Base-by-base conservation (phyloP, 106 monocot genomes). In the Ottelia alismoides region DNA sequence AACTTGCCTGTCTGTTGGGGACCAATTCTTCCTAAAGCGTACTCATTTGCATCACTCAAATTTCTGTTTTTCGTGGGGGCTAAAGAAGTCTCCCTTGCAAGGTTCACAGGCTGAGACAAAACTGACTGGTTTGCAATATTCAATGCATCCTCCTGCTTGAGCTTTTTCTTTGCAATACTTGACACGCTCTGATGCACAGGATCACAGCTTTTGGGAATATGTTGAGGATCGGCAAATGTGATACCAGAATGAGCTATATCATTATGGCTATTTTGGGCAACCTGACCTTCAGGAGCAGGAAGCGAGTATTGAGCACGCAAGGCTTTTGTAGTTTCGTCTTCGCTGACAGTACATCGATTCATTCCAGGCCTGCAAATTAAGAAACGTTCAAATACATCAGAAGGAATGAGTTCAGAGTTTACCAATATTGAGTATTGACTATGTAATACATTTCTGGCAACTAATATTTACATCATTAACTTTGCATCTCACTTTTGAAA, bases 261-360 rank as follows among this genome's bases (percentile, higher is more conserved):
- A 26, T 40, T 29, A 25, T 49, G 49, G 28, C 20, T 51, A 62
- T 71, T 66, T 18, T 46, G 10, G 31, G 2, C 43, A 45, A 31
- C 2, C 20, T 25, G 45, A 29, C 49, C 50, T 20, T 71, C 65
- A 52, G 56, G 43, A 23, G 50, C 14, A 19, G 66, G 76, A 6
- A 45, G n/a, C 21, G 65, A 61, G 45, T 71, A 71, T 10, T 57
- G 47, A 31, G 71, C 66, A 62, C 66, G 31, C 26, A 76, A 48
- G 61, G 76, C 76, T 56, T 57, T 70, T 0, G 65, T 66, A 0
- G 71, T 76, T 19, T 71, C 76, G 55, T 76, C 71, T 45, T 71
- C 71, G 62, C 56, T 71, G 23, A 76, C 28, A 52, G 16, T 44
- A 31, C 76, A 76, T 19, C 22, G 65, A 49, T 76, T 76, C 76